phyloP scores from a whole-genome alignment of 768 basidiomycete species.

The Cubamyces lactineus region DNA sequence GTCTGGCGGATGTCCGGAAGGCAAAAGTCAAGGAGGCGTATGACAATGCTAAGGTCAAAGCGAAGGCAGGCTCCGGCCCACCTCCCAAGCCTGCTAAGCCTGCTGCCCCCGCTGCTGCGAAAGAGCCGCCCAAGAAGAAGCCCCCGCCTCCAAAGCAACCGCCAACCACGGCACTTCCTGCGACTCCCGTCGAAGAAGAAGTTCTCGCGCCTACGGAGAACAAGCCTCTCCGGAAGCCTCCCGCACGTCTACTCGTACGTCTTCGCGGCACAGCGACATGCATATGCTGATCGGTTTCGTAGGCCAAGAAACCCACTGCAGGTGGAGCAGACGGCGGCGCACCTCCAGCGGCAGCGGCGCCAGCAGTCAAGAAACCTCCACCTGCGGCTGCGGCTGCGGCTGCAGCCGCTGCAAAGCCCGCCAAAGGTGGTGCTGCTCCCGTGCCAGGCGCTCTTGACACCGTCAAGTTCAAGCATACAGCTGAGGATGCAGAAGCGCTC shows the following conservation, averaged over 20 bases:
- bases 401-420: constrained; percentile 42
- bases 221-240: constrained; percentile 55
- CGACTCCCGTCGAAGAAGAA: constrained; percentile 41
- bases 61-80: constrained; percentile 64
- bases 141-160: constrained; percentile 39
- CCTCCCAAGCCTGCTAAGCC: constrained; percentile 43
- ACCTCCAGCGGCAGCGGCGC: constrained; percentile 26
- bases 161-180: constrained; percentile 31
- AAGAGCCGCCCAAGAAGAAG: constrained; percentile 43
- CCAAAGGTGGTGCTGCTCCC: constrained; percentile 52
- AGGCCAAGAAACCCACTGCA: constrained; percentile 57
- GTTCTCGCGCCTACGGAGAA: constrained; percentile 35
- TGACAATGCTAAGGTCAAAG: constrained; percentile 91
- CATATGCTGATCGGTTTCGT: background rate
- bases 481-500: constrained; percentile 89
- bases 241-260: constrained; percentile 50
- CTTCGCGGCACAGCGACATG: background rate
- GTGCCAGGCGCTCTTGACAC: constrained; percentile 67
- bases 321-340: constrained; percentile 34
- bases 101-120: constrained; percentile 32
- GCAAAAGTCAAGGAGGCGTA: constrained; percentile 93
- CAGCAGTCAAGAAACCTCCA: constrained; percentile 49
- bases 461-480: constrained; percentile 88
- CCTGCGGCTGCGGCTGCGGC: constrained; percentile 39
- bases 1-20: constrained; percentile 84